A percentile compares a stretch with the other conserved stretches of the same genome.
phyloP scores from a whole-genome alignment of 169 alveolate species.

The Cryptosporidium viatorum region DNA sequence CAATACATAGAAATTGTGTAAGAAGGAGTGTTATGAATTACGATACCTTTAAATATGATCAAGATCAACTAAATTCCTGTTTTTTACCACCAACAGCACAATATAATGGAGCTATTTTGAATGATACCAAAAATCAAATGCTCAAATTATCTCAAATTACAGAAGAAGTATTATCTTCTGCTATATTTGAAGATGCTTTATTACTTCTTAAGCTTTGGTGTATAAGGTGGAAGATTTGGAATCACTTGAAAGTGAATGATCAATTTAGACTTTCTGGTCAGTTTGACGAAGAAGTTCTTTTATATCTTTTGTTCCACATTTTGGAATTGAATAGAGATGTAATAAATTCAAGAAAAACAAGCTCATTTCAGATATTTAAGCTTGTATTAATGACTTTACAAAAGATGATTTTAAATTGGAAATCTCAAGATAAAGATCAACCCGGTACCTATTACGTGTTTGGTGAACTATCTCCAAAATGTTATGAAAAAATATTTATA shows the following conservation, averaged over 20 bases:
- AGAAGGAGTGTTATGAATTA: slow-evolving; percentile 12
- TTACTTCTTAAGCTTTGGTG: slow-evolving; percentile 49
- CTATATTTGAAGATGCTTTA: background rate
- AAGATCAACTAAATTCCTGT: slow-evolving; percentile 4
- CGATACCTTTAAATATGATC: slow-evolving; percentile 8
- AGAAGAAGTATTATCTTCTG: background rate
- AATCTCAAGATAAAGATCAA: background rate
- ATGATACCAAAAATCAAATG: background rate
- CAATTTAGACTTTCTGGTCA: slow-evolving; percentile 23
- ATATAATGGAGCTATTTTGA: slow-evolving; percentile 64
- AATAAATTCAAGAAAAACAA: background rate
- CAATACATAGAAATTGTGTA: slow-evolving; percentile 3
- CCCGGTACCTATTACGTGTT: slow-evolving; percentile 19
- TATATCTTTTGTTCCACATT: slow-evolving; percentile 12
- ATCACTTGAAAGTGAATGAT: background rate
- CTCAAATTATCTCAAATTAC: background rate
- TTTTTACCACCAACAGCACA: slow-evolving; percentile 73
- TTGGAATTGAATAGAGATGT: background rate
- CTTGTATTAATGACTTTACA: slow-evolving; percentile 13
- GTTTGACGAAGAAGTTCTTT: slow-evolving; percentile 4
- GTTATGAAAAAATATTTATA: background rate
- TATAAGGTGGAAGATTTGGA: slow-evolving; percentile 31
- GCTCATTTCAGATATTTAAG: slow-evolving; percentile 36
- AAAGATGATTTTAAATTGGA: slow-evolving; percentile 38
- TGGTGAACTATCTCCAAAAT: slow-evolving; percentile 1